Evolutionary conservation across 148 eudicot species (phyloP).

Genomic region (Cornus florida): DNA sequence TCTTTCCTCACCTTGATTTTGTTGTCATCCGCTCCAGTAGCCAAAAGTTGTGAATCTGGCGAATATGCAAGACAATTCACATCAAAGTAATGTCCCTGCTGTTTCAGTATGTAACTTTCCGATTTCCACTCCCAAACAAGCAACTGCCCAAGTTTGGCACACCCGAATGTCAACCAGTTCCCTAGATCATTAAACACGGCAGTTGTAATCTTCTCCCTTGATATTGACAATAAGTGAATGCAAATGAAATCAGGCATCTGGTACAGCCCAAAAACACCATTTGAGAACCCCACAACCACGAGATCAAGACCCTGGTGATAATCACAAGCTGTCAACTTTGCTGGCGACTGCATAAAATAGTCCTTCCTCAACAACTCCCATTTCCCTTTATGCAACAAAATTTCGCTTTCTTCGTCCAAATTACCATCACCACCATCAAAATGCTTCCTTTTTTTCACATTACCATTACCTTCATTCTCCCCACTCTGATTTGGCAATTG

Average conservation of each 20-base stretch:
- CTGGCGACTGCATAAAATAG: constrained; percentile 85
- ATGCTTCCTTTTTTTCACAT: constrained; percentile 63
- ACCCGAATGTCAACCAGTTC: constrained; percentile 93
- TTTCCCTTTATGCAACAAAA: constrained; percentile 57
- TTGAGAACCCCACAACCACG: constrained; percentile 82
- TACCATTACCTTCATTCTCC: constrained; percentile 16
- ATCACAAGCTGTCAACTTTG: constrained; percentile 75
- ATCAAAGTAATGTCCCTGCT: constrained; percentile 98
- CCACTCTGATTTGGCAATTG: constrained; percentile 36
- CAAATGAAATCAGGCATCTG: constrained; percentile 95
- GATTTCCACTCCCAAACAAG: constrained; percentile 99
- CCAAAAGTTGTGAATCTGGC: constrained; percentile 91
- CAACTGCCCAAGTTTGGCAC: constrained; percentile 94
- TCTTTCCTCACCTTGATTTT: constrained; percentile 70
- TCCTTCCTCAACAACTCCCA: constrained; percentile 90
- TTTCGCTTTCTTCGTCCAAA: constrained; percentile 34
- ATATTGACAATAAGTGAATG: constrained; percentile 81
- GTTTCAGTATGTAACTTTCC: constrained; percentile 90
- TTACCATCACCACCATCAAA: constrained; percentile 35
- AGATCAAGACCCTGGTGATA: constrained; percentile 78
- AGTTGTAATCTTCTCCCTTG: constrained; percentile 82
- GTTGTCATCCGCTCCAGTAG: constrained; percentile 99
- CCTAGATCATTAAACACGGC: constrained; percentile 84
- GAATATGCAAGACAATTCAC: constrained; percentile 95
- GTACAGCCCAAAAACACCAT: constrained; percentile 90